These are phyloP conservation scores for Boletus edulis DNA, from an alignment of 768 basidiomycete species.

Conservation along the genomic window DNA sequence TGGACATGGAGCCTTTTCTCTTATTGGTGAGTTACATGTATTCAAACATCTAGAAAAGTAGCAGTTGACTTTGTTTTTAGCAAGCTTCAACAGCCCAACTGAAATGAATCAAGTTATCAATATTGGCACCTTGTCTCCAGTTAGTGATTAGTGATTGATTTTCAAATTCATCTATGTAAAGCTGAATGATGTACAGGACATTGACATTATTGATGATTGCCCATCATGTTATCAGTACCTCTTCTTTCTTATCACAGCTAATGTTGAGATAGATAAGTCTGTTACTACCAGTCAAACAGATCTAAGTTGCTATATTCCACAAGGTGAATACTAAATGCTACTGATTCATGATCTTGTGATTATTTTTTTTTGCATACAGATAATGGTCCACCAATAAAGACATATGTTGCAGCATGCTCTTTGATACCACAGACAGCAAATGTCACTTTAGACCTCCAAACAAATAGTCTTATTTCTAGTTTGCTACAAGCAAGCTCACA, in stretches of 20 bases:
- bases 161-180: too few species aligned
- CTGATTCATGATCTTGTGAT: too few species aligned
- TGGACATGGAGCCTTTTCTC: not conserved
- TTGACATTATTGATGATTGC: too few species aligned
- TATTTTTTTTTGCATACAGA: not conserved
- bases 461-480: not conserved
- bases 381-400: not conserved
- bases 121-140: not conserved
- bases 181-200: not conserved
- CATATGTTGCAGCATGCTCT: conserved; percentile 7
- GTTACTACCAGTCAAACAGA: not conserved
- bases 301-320: not conserved
- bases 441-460: conserved; percentile 3
- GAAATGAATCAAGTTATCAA: not conserved
- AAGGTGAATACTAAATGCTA: not conserved
- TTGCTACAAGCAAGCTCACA: not conserved
- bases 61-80: not conserved
- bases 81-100: not conserved
- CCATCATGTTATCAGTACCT: too few species aligned
- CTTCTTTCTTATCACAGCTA: conserved; percentile 10
- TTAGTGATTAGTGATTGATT: not conserved
- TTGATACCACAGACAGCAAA: not conserved
- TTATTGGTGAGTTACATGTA: not conserved
- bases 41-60: not conserved
- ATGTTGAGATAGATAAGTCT: conserved; percentile 2